phyloP scores from a whole-genome alignment of 225 moss, liverwort and hornwort genomes.

The Bryum argenteum region DNA sequence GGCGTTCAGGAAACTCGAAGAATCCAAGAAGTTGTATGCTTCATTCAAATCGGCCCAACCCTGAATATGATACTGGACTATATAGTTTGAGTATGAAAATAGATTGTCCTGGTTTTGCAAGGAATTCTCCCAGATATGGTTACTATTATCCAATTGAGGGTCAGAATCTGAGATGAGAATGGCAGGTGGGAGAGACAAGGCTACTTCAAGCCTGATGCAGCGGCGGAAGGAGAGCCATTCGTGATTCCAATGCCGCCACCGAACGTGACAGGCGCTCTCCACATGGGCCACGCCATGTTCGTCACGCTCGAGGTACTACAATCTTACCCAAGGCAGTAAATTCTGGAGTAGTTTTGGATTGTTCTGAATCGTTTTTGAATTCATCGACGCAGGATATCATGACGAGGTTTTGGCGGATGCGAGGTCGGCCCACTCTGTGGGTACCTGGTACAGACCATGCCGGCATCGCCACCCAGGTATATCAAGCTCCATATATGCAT shows the following conservation, averaged over 20 bases:
- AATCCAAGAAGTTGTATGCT: no score
- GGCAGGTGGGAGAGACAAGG: conserved; percentile 88
- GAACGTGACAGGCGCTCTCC: conserved; percentile 87
- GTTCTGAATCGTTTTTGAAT: no score
- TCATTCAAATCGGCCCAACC: no score
- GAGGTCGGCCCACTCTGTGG: conserved; percentile 79
- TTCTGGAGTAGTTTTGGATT: not conserved
- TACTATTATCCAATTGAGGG: no score
- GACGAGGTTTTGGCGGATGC: conserved; percentile 82
- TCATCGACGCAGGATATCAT: conserved; percentile 65
- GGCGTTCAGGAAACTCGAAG: no score
- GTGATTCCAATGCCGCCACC: conserved; percentile 92
- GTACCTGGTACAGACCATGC: conserved; percentile 90
- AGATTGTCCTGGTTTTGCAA: no score
- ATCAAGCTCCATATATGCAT: conserved; percentile 8
- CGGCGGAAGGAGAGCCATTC: conserved; percentile 68
- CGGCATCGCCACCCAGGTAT: conserved; percentile 88
- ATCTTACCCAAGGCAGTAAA: not conserved
- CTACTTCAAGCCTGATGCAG: conserved; percentile 67
- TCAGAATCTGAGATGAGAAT: not conserved
- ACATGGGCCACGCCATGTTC: conserved; percentile 97
- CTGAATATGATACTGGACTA: no score
- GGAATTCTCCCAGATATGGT: no score
- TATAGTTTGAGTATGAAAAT: no score
- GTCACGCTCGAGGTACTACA: conserved; percentile 72